These are phyloP conservation scores for Bauhinia variegata DNA, from an alignment of 306 rosid genomes.

Conservation along the genomic window DNA sequence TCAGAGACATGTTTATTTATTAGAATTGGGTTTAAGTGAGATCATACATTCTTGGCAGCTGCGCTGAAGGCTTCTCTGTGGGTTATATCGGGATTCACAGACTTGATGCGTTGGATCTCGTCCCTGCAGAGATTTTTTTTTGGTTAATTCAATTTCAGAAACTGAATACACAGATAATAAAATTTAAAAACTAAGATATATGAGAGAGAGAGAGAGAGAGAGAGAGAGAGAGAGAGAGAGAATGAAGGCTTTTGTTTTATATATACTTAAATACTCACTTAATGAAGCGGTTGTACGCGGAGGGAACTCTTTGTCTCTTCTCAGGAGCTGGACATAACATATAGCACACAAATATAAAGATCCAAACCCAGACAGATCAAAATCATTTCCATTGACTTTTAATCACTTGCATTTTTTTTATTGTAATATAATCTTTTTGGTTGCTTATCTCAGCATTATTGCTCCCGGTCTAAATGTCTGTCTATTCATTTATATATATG, in stretches of 20 bases:
- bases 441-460: constrained; percentile 31
- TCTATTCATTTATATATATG: constrained; percentile 26
- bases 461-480: not conserved
- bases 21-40: not conserved
- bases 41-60: constrained; percentile 93
- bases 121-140: constrained; percentile 64
- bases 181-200: not conserved
- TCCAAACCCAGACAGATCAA: constrained; percentile 37
- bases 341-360: constrained; percentile 25
- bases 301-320: constrained; percentile 98
- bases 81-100: constrained; percentile 94
- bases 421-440: not conserved
- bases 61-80: constrained; percentile 99
- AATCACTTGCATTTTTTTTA: constrained; percentile 8
- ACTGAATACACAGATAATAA: no score
- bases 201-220: not conserved
- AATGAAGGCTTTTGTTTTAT: not conserved
- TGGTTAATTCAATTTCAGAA: constrained; percentile 34
- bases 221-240: no score
- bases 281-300: constrained; percentile 99
- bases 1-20: not conserved
- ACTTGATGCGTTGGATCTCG: constrained; percentile 98
- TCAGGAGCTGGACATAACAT: constrained; percentile 93
- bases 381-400: constrained; percentile 40
- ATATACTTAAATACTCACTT: constrained; percentile 67